Percentiles rank a stretch among this genome's conserved stretches.
phyloP scores from a whole-genome alignment of 306 rosid species.

The Vigna reflexopilosa region DNA sequence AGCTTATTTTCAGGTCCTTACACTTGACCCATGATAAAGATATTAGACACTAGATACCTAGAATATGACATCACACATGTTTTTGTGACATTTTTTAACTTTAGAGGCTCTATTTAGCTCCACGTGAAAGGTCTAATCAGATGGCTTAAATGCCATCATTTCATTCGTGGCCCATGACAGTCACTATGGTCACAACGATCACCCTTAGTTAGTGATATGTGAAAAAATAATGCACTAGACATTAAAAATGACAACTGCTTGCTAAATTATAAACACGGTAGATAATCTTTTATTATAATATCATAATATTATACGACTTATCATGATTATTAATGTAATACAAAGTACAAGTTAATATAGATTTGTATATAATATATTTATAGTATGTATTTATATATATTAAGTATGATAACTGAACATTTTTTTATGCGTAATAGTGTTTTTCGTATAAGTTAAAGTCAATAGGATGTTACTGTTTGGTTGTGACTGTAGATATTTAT shows the following conservation, averaged over 20 bases:
- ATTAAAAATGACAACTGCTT: conserved; percentile 40
- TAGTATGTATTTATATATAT: too few species aligned
- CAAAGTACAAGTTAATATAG: too few species aligned
- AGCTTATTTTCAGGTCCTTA: too few species aligned
- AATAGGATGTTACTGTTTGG: too few species aligned
- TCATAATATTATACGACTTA: too few species aligned
- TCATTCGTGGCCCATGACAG: conserved; percentile 40
- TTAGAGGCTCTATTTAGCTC: conserved; percentile 31
- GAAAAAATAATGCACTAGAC: conserved; percentile 18
- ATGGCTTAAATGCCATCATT: conserved; percentile 29
- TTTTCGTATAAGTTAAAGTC: too few species aligned
- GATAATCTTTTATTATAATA: too few species aligned
- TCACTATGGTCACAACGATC: conserved; percentile 33
- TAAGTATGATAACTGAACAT: too few species aligned
- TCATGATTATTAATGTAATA: too few species aligned
- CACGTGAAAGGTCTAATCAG: conserved; percentile 25
- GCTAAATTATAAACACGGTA: background rate
- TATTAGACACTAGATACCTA: background rate
- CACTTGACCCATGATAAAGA: conserved; percentile 2
- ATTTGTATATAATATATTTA: too few species aligned
- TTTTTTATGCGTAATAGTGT: too few species aligned
- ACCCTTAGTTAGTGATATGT: conserved; percentile 23
- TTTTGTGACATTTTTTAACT: background rate
- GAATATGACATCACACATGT: conserved; percentile 11
- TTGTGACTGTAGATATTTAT: too few species aligned